Evolutionary conservation across 176 grass and related monocot species (phyloP), one percentile per base, ranked within the genome.

Genomic region (Hordeum vulgare): DNA sequence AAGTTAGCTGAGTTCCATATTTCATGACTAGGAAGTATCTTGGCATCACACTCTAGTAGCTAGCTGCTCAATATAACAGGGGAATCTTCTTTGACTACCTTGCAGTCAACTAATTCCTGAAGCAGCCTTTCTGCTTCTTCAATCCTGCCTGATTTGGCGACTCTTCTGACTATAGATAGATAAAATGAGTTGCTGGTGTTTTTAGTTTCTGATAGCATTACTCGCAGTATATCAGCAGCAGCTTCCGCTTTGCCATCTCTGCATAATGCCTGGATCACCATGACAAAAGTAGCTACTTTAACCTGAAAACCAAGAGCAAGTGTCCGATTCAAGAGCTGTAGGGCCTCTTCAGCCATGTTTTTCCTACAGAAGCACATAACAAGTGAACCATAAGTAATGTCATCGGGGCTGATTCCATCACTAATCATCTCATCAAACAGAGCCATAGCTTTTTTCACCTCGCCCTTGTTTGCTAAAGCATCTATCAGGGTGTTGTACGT

Each of bases 401-500:
- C 85, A 85, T 94, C 89, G 14, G 92, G 92, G 76, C 36, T 53
- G 66, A 94, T 91, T 42, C 81, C 84, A 65, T 89, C 89, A 71
- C 27, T 77, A 24, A 79, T 31, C 92, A 94, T 94, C 85, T 94
- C 86, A 80, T 94, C 35, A 66, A 91, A 91, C 67, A 94, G 68
- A 89, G 29, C 29, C 86, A 91, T 72, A 72, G 86, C 84, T 83
- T 76, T 85, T 75, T 76, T 83, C 71, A 91, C 53, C 56, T 85
- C 81, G 35, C 77, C 92, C 77, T 82, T 91, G 35, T 91, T 94
- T 67, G 92, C 89, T 71, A 94, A 79, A 71, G 81, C 86, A 89
- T 94, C 92, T 66, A 94, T 91, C 66, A 94, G 74, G 24, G 89
- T 94, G 64, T 94, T 94, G 80, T 91, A 94, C 26, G 92, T 91